These are phyloP conservation scores for Xylariaceae sp. DNA, from an alignment of 2,329 filamentous ascomycete species.

Conservation along the genomic window DNA sequence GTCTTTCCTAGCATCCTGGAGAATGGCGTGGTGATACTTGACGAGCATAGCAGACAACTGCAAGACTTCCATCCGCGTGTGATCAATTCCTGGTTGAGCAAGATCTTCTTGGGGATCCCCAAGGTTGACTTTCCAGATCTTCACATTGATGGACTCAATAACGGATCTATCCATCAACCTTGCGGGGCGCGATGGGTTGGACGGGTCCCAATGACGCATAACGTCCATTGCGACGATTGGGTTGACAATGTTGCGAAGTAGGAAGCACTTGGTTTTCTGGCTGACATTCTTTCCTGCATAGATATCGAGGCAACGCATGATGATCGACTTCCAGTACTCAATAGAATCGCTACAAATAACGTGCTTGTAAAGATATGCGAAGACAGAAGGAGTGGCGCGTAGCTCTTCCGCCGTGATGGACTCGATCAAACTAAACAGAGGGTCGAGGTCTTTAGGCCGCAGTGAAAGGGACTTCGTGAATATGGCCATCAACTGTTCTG, in stretches of 20 bases:
- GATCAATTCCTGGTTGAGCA: conserved; percentile 80
- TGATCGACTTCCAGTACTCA: conserved; percentile 76
- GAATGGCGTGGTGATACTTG: conserved; percentile 84
- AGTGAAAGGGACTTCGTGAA: conserved; percentile 74
- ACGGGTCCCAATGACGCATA: conserved; percentile 69
- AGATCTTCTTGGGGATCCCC: conserved; percentile 79
- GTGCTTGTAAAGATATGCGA: conserved; percentile 75
- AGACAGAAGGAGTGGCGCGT: conserved; percentile 68
- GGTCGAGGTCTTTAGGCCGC: conserved; percentile 71
- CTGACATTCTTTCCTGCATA: conserved; percentile 74
- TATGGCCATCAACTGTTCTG: conserved; percentile 80
- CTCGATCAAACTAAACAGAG: conserved; percentile 79
- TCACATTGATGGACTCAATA: conserved; percentile 84
- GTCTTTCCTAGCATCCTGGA: conserved; percentile 91
- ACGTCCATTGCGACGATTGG: conserved; percentile 96
- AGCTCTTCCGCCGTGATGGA: conserved; percentile 78
- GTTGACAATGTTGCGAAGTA: conserved; percentile 88
- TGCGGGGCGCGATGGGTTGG: conserved; percentile 51
- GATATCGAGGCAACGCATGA: conserved; percentile 80
- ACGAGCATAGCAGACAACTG: conserved; percentile 92
- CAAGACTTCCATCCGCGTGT: conserved; percentile 90
- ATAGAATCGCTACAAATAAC: conserved; percentile 81
- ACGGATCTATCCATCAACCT: conserved; percentile 80
- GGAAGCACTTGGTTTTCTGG: conserved; percentile 88
- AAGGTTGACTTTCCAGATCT: conserved; percentile 87